Conservation (phyloP, 23 red algal species). For the Pyropia yezoensis region DNA sequence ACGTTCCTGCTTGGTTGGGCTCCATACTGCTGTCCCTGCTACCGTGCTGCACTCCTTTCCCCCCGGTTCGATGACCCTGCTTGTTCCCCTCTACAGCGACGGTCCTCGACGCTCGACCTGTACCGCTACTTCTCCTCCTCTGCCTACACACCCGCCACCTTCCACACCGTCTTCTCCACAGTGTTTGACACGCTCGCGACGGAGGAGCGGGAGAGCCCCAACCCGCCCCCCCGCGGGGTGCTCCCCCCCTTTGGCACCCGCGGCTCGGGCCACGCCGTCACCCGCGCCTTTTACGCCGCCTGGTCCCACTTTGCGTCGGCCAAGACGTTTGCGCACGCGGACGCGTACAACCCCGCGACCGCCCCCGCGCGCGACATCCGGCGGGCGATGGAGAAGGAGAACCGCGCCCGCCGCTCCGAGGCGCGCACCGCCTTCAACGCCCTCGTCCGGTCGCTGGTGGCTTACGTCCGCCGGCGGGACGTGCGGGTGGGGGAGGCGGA, state of each 20-base stretch:
- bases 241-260: conserved; percentile 49
- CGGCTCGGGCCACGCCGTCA: conserved; percentile 8
- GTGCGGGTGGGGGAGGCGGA: conserved; percentile 39
- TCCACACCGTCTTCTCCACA: conserved; percentile 35
- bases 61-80: no score
- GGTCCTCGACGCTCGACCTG: conserved; percentile 61
- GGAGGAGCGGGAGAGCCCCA: conserved; percentile 12
- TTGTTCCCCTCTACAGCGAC: background rate
- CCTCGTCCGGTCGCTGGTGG: conserved; percentile 68
- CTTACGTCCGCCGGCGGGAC: conserved; percentile 89
- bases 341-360: conserved; percentile 80
- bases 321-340: conserved; percentile 80
- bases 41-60: no score
- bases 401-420: conserved; percentile 47
- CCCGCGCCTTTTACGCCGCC: conserved; percentile 63
- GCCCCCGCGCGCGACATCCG: conserved; percentile 77
- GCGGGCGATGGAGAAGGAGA: conserved; percentile 93
- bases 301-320: conserved; percentile 69
- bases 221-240: background rate
- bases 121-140: conserved; percentile 58
- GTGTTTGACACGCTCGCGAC: conserved; percentile 59
- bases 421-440: conserved; percentile 66
- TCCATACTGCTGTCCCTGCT: no score
- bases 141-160: conserved; percentile 40
- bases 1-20: no score